Evolutionary conservation across 441 rosid species (phyloP), one percentile per base, ranked within the genome.

Genomic region (Bocquillonia castaneifolia): DNA sequence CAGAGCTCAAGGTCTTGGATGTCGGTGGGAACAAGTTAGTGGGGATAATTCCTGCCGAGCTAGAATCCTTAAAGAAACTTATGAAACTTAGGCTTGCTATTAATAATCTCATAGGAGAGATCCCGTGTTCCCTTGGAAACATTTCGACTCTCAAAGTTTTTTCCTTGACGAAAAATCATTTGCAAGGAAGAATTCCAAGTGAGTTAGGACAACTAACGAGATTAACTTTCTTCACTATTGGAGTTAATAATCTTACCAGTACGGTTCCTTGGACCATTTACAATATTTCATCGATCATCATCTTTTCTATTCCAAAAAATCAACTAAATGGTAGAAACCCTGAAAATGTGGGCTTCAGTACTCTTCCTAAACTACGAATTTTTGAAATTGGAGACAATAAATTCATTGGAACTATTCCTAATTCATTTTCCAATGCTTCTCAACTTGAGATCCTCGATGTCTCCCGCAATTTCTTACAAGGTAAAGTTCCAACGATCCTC

Each of bases 151-250:
- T n/a, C n/a, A n/a, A n/a, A n/a, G n/a, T n/a, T n/a, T n/a, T n/a
- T n/a, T n/a, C n/a, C n/a, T n/a, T n/a, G n/a, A n/a, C n/a, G n/a
- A n/a, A n/a, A n/a, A n/a, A n/a, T n/a, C n/a, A n/a, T n/a, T n/a
- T n/a, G n/a, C n/a, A 20, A 13, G 67, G 73, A 45, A 32, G 26
- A 10, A 44, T 70, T 62, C 67, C 73, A 0, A 42, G 23, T 53
- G 26, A 22, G 12, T 13, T 70, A 5, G 73, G 62, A 23, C n/a
- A 18, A 22, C 6, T 53, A 50, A 42, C 15, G 23, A 62, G 2
- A 13, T 22, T 62, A 4, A 23, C 15, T 0, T 9, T 3, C 2
- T 29, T 70, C 55, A 13, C 1, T 0, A 29, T 70, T 7, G 14
- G 32, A 5, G 10, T 0, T 0, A 70, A 70, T 40, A 22, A 70